Percentiles rank a stretch among this genome's conserved stretches.
These are phyloP conservation scores for Aspergillus brasiliensis DNA, from an alignment of 2,329 filamentous ascomycete species.

Conservation along the genomic window DNA sequence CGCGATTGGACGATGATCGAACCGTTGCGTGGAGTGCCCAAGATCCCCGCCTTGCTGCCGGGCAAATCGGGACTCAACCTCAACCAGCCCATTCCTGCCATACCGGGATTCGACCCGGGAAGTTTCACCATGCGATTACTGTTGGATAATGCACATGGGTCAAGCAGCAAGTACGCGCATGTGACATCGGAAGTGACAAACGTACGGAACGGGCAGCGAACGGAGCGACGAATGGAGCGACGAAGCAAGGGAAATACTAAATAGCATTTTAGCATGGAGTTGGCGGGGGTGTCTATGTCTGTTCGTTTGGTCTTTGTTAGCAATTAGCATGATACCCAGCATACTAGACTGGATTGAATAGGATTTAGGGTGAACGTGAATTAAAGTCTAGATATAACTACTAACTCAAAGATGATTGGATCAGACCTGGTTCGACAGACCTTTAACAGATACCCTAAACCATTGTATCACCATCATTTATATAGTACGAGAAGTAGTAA, in stretches of 20 bases:
- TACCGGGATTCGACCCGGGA: conserved; percentile 11
- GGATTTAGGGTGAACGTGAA: too few relatives aligned
- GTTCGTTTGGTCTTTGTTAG: too few relatives aligned
- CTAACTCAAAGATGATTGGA: too few relatives aligned
- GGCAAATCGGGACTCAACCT: neutral
- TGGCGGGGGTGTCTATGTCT: neutral
- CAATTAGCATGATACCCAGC: too few relatives aligned
- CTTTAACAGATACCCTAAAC: too few relatives aligned
- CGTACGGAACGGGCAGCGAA: neutral
- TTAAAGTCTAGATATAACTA: too few relatives aligned
- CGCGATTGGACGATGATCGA: conserved; percentile 13
- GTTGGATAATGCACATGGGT: conserved; percentile 5
- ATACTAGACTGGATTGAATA: too few relatives aligned
- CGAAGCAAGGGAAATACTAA: neutral
- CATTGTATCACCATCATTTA: too few relatives aligned
- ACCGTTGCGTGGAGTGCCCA: conserved; percentile 9
- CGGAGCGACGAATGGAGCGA: neutral
- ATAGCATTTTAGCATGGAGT: neutral
- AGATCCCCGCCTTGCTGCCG: neutral
- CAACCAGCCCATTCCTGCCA: neutral
- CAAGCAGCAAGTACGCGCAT: neutral
- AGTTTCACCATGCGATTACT: conserved; percentile 11
- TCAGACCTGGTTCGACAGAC: too few relatives aligned
- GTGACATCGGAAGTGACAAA: conserved; percentile 4
- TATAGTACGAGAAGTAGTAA: too few relatives aligned